phyloP scores from a whole-genome alignment of 73 alveolate species.

The Durusdinium trenchii region DNA sequence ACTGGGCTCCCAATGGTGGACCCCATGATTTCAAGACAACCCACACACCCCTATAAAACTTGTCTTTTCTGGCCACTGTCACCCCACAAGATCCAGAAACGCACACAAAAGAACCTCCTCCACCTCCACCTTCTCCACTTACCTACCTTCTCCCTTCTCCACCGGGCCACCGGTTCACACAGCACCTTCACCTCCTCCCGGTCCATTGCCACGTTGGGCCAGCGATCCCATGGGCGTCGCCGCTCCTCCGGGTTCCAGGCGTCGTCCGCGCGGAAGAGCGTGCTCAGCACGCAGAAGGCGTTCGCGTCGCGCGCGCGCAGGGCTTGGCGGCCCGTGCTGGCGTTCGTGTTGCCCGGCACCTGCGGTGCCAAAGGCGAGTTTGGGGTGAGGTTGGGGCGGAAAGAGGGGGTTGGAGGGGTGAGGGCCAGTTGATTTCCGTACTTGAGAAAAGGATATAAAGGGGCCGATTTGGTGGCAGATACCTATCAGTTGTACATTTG shows the following conservation, averaged over 20 bases:
- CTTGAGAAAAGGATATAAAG: too few relatives aligned
- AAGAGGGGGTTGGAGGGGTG: too few relatives aligned
- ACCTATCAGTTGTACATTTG: too few relatives aligned
- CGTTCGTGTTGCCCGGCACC: constrained; percentile 44
- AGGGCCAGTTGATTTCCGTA: too few relatives aligned
- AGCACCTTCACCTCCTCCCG: neutral
- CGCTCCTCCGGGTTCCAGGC: constrained; percentile 59
- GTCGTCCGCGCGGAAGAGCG: constrained; percentile 72
- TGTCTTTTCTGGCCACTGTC: too few relatives aligned
- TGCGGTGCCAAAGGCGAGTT: too few relatives aligned
- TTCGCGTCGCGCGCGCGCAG: constrained; percentile 14
- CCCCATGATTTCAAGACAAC: too few relatives aligned
- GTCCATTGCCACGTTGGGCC: constrained; percentile 20
- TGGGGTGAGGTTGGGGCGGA: too few relatives aligned
- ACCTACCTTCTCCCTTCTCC: neutral
- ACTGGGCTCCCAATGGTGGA: too few relatives aligned
- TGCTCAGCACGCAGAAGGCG: constrained; percentile 76
- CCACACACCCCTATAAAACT: too few relatives aligned
- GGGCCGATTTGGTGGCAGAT: too few relatives aligned
- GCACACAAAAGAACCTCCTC: neutral
- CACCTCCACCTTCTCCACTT: neutral
- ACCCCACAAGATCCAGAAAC: too few relatives aligned
- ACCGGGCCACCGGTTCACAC: constrained; percentile 58
- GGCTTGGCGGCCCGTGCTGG: constrained; percentile 36
- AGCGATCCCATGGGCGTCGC: constrained; percentile 41